A percentile compares a stretch with the other conserved stretches of the same genome.
phyloP scores from a whole-genome alignment of 2,329 filamentous ascomycete species.

The Ceratocystiopsis brevicomis region DNA sequence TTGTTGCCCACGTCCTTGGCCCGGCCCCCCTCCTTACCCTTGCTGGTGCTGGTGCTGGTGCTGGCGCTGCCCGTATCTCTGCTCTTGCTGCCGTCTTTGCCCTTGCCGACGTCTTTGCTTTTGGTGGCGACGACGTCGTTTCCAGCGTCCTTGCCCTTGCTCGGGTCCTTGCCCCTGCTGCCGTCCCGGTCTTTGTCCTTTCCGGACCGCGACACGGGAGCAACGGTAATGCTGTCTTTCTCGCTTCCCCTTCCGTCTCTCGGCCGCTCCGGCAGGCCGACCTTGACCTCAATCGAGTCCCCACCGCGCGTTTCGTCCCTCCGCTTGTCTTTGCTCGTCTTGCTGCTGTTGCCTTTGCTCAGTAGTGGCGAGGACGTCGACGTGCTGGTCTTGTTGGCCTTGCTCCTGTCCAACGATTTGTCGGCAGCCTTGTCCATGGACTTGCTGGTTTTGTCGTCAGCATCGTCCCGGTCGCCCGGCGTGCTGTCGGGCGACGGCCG shows the following conservation, averaged over 20 bases:
- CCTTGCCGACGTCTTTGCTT: background rate
- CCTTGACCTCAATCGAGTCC: background rate
- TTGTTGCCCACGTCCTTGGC: background rate
- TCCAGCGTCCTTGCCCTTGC: background rate
- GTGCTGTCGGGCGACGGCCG: constrained; percentile 4
- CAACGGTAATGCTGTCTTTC: background rate
- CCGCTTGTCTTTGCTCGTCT: no score
- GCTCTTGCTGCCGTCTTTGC: background rate
- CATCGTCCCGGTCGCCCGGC: background rate
- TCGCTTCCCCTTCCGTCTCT: background rate
- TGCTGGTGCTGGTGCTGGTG: background rate
- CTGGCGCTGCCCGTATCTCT: background rate
- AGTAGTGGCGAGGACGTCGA: background rate
- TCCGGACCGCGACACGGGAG: no score
- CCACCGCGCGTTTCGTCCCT: no score
- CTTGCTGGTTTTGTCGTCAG: background rate
- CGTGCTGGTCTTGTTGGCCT: background rate
- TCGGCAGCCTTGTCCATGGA: background rate
- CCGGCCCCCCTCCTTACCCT: no score
- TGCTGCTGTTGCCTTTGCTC: background rate
- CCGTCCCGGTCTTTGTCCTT: no score
- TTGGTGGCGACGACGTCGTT: background rate
- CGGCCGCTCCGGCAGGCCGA: background rate
- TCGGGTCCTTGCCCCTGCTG: no score
- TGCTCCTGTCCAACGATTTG: no score